phyloP scores from a whole-genome alignment of 2,329 filamentous ascomycete species.

The Alternaria arborescens region DNA sequence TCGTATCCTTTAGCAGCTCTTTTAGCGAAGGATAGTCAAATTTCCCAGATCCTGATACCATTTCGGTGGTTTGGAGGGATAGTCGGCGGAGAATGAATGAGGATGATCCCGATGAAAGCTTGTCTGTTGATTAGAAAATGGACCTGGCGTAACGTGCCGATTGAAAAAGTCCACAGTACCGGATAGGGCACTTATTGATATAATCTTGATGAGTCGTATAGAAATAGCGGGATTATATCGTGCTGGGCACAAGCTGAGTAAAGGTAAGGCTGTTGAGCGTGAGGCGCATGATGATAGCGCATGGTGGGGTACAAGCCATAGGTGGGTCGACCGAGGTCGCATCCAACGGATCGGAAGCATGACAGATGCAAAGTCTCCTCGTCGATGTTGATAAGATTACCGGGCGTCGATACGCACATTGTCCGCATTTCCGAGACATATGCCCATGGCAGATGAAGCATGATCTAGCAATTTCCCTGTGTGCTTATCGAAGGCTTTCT shows the following conservation, averaged over 20 bases:
- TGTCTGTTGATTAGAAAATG: not conserved
- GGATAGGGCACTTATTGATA: not conserved
- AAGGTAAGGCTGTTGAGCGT: not conserved
- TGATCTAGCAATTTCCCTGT: not conserved
- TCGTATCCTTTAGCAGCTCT: constrained; percentile 26
- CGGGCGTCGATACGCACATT: not conserved
- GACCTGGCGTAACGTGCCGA: not conserved
- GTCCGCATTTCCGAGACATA: not conserved
- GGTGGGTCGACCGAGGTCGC: not conserved
- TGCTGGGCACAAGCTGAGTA: not conserved
- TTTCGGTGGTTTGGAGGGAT: not conserved
- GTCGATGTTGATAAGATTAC: not conserved
- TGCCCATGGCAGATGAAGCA: not conserved
- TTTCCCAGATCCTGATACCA: constrained; percentile 15
- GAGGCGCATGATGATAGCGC: not conserved
- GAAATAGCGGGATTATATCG: not conserved
- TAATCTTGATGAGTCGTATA: not conserved
- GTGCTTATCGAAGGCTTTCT: not conserved
- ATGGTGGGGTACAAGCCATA: not conserved
- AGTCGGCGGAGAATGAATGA: too few species aligned
- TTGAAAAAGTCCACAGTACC: not conserved
- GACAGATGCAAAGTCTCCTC: not conserved
- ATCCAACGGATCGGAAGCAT: not conserved
- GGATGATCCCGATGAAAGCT: not conserved
- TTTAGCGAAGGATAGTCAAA: constrained; percentile 34